Evolutionary conservation across 2,329 filamentous ascomycete species (phyloP), one percentile per base, ranked within the genome.

Genomic region (Aureobasidium vineae): DNA sequence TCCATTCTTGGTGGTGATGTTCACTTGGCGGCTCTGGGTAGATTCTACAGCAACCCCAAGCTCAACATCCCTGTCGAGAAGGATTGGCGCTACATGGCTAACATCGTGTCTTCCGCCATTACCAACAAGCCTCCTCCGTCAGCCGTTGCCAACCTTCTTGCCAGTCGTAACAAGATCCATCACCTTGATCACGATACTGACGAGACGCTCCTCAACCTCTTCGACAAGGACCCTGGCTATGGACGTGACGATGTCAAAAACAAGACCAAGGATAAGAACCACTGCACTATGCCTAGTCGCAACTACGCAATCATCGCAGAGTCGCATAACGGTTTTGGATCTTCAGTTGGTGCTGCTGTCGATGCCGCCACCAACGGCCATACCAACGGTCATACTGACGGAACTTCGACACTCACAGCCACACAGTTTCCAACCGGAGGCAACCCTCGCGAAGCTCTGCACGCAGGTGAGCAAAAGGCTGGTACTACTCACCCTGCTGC

Each of bases 401-500:
- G 40, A n/a, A 57, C 63, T 15, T 45, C 54, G 7, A 47, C 57
- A 28, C 28, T 50, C n/a, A 49, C 52, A 6, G 63, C 53, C 7
- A 45, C 19, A 3, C 16, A 31, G 0, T 68, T 68, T 38, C 68
- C 69, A 5, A 63, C 69, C 5, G 68, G 68, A 87, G 86, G 67
- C 82, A 83, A 83, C 67, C 76, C 78, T 36, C 90, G 93, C 73
- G 81, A 84, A 1, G 85, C 88, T 28, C 82, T 97, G 45, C 89
- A 93, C 75, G 78, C 79, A 4, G 93, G 94, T 54, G 94, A 97
- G 75, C 78, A 86, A n/a, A 80, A 84, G 54, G 91, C 91, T 0
- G 94, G 94, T 3, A 92, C 92, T 0, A 80, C 79, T 36, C 92
- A 97, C 79, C 86, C 85, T 67, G 90, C 92, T 15, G 90, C 91